Percentiles rank a stretch among this genome's conserved stretches.
phyloP scores from a whole-genome alignment of 2,329 filamentous ascomycete genomes.

The Claviceps maximensis region DNA sequence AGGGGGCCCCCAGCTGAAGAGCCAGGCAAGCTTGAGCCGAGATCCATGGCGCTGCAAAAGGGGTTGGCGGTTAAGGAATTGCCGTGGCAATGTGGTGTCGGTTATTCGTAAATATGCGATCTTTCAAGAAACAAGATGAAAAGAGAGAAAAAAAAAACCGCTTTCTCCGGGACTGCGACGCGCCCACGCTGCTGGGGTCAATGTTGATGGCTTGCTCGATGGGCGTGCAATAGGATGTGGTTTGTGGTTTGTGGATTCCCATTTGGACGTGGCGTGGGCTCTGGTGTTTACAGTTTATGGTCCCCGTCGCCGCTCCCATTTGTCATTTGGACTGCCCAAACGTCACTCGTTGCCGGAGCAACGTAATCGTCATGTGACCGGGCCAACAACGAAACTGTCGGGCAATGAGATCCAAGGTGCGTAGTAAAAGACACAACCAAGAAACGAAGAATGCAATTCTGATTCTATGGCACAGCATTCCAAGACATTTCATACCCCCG shows the following conservation, averaged over 20 bases:
- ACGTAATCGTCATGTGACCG: conserved; percentile 12
- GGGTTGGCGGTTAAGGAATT: neutral
- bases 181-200: neutral
- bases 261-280: neutral
- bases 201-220: conserved; percentile 1
- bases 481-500: too few relatives aligned
- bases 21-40: conserved; percentile 34
- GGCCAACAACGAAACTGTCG: neutral
- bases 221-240: neutral
- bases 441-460: too few relatives aligned
- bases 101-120: neutral
- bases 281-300: conserved; percentile 8
- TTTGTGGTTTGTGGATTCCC: neutral
- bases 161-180: neutral
- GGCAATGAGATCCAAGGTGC: neutral
- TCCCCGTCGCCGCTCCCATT: neutral
- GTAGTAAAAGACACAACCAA: neutral
- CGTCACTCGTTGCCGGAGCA: conserved; percentile 3
- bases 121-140: neutral
- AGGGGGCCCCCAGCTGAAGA: conserved; percentile 42
- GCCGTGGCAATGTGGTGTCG: conserved; percentile 5
- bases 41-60: conserved; percentile 29
- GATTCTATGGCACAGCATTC: too few relatives aligned
- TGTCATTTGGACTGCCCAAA: neutral
- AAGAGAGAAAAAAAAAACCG: neutral